Base-by-base conservation (phyloP, 352 stramenopile genomes). In the Globisporangium ultimum region DNA sequence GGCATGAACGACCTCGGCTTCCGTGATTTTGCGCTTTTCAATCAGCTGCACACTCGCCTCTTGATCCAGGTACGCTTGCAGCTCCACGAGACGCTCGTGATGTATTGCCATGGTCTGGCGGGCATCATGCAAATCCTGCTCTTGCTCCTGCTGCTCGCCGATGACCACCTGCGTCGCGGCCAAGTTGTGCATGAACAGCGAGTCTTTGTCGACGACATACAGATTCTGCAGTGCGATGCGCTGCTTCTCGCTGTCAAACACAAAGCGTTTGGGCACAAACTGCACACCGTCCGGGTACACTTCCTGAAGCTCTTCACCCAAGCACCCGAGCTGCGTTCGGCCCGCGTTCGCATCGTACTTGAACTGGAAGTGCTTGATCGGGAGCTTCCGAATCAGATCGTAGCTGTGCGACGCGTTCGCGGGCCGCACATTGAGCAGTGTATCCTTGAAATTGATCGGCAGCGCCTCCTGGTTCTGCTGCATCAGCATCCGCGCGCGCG, bases 161-260 rank as follows among this genome's bases (percentile, higher is more conserved):
- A 87, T 72, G 2, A 98, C 67, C 55, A 93, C 82, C 64, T 98
- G 88, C 0, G 87, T 94, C 17, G 91, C 93, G 2, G 74, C 91
- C 12, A 98, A 66, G 53, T 86, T 95, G 76, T 97, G 87, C 89
- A 97, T 97, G 62, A 97, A 97, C 5, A 98, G 67, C 20, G 83
- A 74, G 49, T 91, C 78, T 46, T 95, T 95, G 68, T 97, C 90
- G 8, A 97, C 77, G 2, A 90, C 76, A 32, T 91, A 81, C 60
- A 97, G 82, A 61, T 97, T 85, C 45, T 87, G 76, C 24, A 97
- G 52, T 12, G 78, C 64, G 3, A 97, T 86, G 21, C 80, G 62
- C n/a, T 78, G 69, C 1, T 67, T 71, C 50, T 70, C 54, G 11
- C 71, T 66, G 56, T 86, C 67, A 40, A 84, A 72, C 38, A 91